Percentiles rank a stretch among this genome's conserved stretches.
These are phyloP conservation scores for Nakaseomyces uthaithaninus DNA, from an alignment of 1,139 yeast species.

Conservation along the genomic window DNA sequence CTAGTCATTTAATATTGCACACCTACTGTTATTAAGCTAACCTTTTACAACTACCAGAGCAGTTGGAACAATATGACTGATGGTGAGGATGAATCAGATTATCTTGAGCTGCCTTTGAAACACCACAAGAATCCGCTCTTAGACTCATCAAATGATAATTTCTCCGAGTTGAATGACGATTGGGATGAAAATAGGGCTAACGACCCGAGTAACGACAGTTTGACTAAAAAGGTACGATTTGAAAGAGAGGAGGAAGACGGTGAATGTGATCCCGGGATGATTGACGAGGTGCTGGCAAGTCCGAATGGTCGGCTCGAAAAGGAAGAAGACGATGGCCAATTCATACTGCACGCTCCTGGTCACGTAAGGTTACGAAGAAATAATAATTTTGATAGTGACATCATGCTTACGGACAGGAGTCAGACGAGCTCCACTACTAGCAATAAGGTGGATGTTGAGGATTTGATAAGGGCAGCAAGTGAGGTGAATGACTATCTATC, in stretches of 20 bases:
- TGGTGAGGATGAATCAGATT: conserved; percentile 13
- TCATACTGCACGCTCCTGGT: conserved; percentile 3
- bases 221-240: conserved; percentile 20
- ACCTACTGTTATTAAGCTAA: too few relatives aligned
- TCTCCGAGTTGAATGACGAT: conserved; percentile 21
- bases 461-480: conserved; percentile 27
- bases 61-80: conserved; percentile 13
- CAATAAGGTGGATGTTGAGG: conserved; percentile 24
- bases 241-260: conserved; percentile 9
- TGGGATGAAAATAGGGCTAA: conserved; percentile 6
- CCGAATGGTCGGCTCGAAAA: not conserved
- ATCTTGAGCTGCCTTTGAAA: conserved; percentile 26
- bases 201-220: conserved; percentile 3
- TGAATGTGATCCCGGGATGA: not conserved
- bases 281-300: not conserved
- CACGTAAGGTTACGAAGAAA: conserved; percentile 2
- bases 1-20: too few relatives aligned
- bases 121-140: not conserved
- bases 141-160: conserved; percentile 13
- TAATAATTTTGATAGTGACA: conserved; percentile 5
- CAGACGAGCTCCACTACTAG: conserved; percentile 11
- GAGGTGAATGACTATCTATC: conserved; percentile 26
- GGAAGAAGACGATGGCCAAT: not conserved
- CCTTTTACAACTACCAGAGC: not conserved
- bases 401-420: conserved; percentile 6